phyloP scores from a whole-genome alignment of 352 stramenopile genomes.

The Plasmopara muralis region DNA sequence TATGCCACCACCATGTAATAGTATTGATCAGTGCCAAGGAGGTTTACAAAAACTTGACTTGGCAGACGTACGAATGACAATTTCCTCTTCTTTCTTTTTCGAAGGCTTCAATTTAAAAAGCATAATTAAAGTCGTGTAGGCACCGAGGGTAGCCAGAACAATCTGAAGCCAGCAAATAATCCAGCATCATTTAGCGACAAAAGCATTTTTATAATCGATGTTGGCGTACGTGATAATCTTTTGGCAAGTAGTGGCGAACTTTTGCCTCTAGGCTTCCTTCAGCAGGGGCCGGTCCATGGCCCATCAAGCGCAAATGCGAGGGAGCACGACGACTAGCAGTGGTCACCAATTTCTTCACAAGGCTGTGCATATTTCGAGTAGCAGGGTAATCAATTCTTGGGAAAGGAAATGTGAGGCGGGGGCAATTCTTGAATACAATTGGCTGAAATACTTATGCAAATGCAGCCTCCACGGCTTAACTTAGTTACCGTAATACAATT shows the following conservation, averaged over 20 bases:
- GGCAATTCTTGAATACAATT: conserved; percentile 5
- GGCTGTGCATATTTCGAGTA: conserved; percentile 50
- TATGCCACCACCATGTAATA: conserved; percentile 1
- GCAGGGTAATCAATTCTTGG: conserved; percentile 14
- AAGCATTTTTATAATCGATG: background rate
- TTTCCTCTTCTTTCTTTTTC: conserved; percentile 67
- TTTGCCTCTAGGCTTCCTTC: conserved; percentile 77
- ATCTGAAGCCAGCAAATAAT: conserved; percentile 33
- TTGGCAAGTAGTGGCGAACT: conserved; percentile 73
- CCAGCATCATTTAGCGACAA: conserved; percentile 3
- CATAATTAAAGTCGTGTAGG: conserved; percentile 74
- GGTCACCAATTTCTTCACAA: conserved; percentile 65
- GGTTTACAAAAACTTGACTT: background rate
- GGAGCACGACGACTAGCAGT: conserved; percentile 29
- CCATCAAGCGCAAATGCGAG: conserved; percentile 69
- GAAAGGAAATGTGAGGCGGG: conserved; percentile 23
- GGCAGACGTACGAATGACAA: conserved; percentile 32
- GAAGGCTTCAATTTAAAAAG: conserved; percentile 83
- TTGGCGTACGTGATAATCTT: conserved; percentile 78
- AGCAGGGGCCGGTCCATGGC: conserved; percentile 49
- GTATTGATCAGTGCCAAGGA: conserved; percentile 2
- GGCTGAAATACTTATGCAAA: conserved; percentile 3
- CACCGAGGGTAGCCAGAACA: conserved; percentile 72
- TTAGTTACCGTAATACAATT: background rate
- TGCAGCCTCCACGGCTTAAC: background rate